Base-by-base conservation (phyloP, 1,139 yeast genomes). In the Candida mesenterica region DNA sequence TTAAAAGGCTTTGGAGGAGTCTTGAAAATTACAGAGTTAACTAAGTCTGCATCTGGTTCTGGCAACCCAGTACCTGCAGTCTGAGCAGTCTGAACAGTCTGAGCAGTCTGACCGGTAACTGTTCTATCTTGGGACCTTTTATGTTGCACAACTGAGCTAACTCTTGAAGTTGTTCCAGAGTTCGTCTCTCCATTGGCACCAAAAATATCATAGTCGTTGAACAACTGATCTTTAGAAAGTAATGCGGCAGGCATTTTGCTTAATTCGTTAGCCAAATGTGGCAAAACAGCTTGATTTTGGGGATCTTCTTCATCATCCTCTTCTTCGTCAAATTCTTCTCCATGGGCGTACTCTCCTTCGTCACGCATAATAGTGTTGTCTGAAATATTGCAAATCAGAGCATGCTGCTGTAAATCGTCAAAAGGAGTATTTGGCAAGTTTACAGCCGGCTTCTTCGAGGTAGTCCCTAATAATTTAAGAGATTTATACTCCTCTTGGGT, bases 401-500 rank as follows among this genome's bases (percentile, higher is more conserved):
- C 75, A 24, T 56, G 62, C 38, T 66, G 71, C 42, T 59, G 71
- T 28, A 66, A 46, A 17, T 53, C 57, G 38, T 66, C 69, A 37
- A 50, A 61, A 15, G 49, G 48, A 15, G 52, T 51, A 9, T 46
- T 45, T 3, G 66, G 59, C 33, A 52, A 59, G 16, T 55, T 55
- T 8, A 65, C 59, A n/a, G 66, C 57, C 1, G 67, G 53, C 39
- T 57, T 61, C 42, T 57, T 59, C 3, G 53, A 49, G 20, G 45
- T 44, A 23, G 45, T 45, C 1, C 65, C 70, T 6, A 57, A 55
- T 13, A 61, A 46, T 42, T 70, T 70, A 32, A 68, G 51, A 31
- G 56, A 55, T 2, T 67, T 48, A 39, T 67, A 69, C 41, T 70
- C 76, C 26, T 68, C 74, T 37, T 69, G 74, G 13, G 68, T 60